Evolutionary conservation across 2,329 filamentous ascomycete species (phyloP), one percentile per base, ranked within the genome.

Genomic region (Metarhizium album): DNA sequence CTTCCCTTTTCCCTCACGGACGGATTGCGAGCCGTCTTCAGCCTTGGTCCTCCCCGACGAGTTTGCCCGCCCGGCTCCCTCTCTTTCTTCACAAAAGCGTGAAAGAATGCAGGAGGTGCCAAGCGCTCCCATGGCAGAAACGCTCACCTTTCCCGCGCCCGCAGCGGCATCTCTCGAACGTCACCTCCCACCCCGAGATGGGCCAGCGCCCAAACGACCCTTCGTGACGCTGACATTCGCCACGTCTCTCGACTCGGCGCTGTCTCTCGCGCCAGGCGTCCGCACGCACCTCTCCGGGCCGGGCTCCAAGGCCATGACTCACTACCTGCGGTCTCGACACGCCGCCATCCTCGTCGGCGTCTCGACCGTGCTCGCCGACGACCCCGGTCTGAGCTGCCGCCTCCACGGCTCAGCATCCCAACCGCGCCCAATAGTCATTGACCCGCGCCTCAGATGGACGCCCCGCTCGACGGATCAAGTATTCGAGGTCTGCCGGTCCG

Each of bases 251-350:
- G 91, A 97, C 70, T 84, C 86, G 40, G 80, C 83, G 49, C 76
- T 94, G 47, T 80, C 90, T 2, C 75, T 91, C 27, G 76, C 83
- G 0, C 88, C 89, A 0, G 90, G 90, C 14, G 74, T 82, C n/a
- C 86, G 86, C 57, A 97, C 91, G 2, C 74, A 79, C 0, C 78
- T 97, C 14, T 97, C 91, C 1, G 90, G 90, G 3, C 79, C 85
- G 0, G 75, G 83, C 55, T 88, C 88, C 37, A 95, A 95, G 67
- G 79, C 87, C 49, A 94, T 97, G 88, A 96, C 91, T 0, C 91
- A 97, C 67, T 88, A 86, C 64, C 78, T 97, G 27, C 87, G 91
- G 60, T 83, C 84, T 13, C 79, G 77, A 16, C 90, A 97, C 68
- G 82, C 87, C 55, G 89, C 87, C 38, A 95, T 96, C 58, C 75